These are phyloP conservation scores for Dispira simplex DNA, from an alignment of 192 early-diverging fungal genomes.

Conservation along the genomic window DNA sequence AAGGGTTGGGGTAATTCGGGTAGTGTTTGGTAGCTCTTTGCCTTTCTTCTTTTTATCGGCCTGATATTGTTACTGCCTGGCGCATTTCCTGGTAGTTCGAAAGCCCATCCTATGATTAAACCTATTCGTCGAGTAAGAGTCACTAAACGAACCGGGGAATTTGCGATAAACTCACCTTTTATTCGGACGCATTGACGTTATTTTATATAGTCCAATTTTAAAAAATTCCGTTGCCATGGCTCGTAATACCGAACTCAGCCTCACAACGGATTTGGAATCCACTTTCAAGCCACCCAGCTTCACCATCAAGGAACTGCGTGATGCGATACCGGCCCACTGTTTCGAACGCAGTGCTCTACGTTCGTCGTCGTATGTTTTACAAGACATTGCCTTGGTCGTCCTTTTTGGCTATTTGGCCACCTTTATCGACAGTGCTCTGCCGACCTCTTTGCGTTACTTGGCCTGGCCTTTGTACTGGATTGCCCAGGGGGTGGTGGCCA, in stretches of 20 bases:
- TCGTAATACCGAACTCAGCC: background rate
- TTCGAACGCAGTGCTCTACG: conserved; percentile 71
- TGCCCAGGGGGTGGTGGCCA: conserved; percentile 65
- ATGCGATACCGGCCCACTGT: conserved; percentile 81
- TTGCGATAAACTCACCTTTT: background rate
- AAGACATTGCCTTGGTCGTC: conserved; percentile 55
- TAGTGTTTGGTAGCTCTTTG: no score
- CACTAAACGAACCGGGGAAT: background rate
- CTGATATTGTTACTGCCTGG: background rate
- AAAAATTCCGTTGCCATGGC: background rate
- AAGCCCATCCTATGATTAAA: background rate
- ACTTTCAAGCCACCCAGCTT: conserved; percentile 40
- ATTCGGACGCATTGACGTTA: background rate
- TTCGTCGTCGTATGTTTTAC: conserved; percentile 63
- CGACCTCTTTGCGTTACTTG: conserved; percentile 25
- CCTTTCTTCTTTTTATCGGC: background rate
- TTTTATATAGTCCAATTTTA: background rate
- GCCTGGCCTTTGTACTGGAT: conserved; percentile 77
- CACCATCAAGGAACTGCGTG: conserved; percentile 84
- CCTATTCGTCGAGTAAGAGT: background rate
- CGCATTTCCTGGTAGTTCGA: no score
- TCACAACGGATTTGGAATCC: background rate
- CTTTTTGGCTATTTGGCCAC: conserved; percentile 51
- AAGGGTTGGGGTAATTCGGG: no score
- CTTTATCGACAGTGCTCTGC: conserved; percentile 38